These are phyloP conservation scores for Fusarium sp. DNA, from an alignment of 2,329 filamentous ascomycete genomes.

Conservation along the genomic window DNA sequence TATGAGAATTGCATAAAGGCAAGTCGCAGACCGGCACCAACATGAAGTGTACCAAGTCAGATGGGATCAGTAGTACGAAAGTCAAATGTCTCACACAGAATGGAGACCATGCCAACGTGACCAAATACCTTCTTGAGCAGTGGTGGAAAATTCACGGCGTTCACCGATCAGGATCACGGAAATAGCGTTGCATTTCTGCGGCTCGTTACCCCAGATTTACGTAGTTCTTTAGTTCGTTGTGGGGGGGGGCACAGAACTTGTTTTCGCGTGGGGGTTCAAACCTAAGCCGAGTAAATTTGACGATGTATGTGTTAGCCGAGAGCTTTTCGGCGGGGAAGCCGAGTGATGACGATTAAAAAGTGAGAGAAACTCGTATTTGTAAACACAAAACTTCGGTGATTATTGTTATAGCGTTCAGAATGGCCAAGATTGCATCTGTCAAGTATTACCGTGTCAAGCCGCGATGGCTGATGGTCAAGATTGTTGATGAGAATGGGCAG, in stretches of 20 bases:
- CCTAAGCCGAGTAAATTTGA: background rate
- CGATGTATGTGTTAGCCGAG: background rate
- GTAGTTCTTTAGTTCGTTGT: background rate
- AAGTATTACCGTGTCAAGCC: constrained; percentile 82
- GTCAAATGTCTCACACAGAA: too few relatives aligned
- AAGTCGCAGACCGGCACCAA: too few relatives aligned
- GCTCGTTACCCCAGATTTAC: constrained; percentile 12
- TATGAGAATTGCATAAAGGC: too few relatives aligned
- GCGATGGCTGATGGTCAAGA: constrained; percentile 82
- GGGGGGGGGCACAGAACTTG: constrained; percentile 8
- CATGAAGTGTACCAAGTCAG: too few relatives aligned
- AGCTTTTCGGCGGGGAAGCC: constrained; percentile 1
- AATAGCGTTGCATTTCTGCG: background rate
- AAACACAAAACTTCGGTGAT: background rate
- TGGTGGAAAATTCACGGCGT: background rate
- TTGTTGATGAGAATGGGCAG: constrained; percentile 74
- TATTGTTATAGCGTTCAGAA: constrained; percentile 8
- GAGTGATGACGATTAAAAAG: background rate
- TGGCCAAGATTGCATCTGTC: constrained; percentile 58
- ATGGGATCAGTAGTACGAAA: too few relatives aligned
- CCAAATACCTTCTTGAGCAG: too few relatives aligned
- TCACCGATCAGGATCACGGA: fast-evolving
- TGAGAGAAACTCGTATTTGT: background rate
- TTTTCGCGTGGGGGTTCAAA: constrained; percentile 15
- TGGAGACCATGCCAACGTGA: background rate